A percentile compares a stretch with the other conserved stretches of the same genome.
phyloP scores from a whole-genome alignment of 331 rosid genomes.

The Saraca asoca region DNA sequence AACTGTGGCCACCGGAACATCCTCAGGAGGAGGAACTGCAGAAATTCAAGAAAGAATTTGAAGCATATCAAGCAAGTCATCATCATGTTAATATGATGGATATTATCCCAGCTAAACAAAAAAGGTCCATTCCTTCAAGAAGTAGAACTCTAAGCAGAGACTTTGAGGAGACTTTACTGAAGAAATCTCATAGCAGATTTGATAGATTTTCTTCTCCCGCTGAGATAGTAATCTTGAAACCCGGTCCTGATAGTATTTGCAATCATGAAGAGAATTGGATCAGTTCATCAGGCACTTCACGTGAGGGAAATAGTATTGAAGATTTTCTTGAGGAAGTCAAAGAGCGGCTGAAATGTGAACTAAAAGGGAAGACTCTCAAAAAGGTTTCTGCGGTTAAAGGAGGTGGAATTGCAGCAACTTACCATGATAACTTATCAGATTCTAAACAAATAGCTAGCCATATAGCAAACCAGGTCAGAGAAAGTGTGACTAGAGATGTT shows the following conservation, averaged over 20 bases:
- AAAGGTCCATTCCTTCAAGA: slow-evolving; percentile 48
- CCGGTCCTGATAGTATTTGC: slow-evolving; percentile 74
- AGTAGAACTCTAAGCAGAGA: slow-evolving; percentile 77
- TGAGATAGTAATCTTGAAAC: slow-evolving; percentile 83
- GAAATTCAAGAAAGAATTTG: slow-evolving; percentile 92
- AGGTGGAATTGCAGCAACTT: slow-evolving; percentile 83
- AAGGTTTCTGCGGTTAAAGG: slow-evolving; percentile 68
- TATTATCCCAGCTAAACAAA: slow-evolving; percentile 45
- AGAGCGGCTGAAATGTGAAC: slow-evolving; percentile 78
- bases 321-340: slow-evolving; percentile 95
- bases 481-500: slow-evolving; percentile 66
- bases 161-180: slow-evolving; percentile 66
- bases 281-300: slow-evolving; percentile 56
- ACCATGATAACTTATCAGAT: slow-evolving; percentile 69
- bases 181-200: slow-evolving; percentile 45
- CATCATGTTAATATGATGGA: slow-evolving; percentile 40
- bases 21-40: slow-evolving; percentile 97
- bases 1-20: slow-evolving; percentile 73
- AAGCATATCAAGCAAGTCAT: slow-evolving; percentile 73
- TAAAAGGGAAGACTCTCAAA: slow-evolving; percentile 63
- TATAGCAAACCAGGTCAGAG: slow-evolving; percentile 74
- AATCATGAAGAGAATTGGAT: slow-evolving; percentile 67
- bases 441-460: slow-evolving; percentile 73
- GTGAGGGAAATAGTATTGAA: slow-evolving; percentile 69
- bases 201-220: slow-evolving; percentile 58